Evolutionary conservation across 1,284 basidiomycete genomes (phyloP).

Genomic region (Ganoderma multipileum): DNA sequence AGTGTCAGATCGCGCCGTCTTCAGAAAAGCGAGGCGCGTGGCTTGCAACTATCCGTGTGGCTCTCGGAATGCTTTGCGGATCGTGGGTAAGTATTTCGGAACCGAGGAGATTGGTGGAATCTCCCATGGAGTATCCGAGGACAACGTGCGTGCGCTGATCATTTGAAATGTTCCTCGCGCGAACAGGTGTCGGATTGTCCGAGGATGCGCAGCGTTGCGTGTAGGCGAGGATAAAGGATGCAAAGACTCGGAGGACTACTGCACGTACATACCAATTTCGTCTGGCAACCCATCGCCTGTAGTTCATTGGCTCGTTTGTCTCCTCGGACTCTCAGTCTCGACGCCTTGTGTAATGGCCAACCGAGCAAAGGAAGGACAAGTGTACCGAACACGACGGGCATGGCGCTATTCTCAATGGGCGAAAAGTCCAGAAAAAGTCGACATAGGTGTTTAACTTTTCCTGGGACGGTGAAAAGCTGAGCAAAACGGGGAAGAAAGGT

Average conservation of each 20-base stretch:
- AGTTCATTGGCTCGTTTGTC: background rate
- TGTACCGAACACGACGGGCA: too few species aligned
- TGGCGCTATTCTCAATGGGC: too few species aligned
- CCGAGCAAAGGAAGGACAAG: background rate
- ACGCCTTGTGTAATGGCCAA: background rate
- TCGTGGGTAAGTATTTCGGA: background rate
- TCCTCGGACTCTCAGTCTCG: background rate
- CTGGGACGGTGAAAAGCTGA: too few species aligned
- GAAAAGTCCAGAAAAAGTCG: too few species aligned
- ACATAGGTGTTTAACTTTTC: too few species aligned
- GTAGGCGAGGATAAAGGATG: background rate
- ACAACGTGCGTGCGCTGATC: background rate
- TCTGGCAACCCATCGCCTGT: background rate
- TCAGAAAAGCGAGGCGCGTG: background rate
- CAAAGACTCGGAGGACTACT: background rate
- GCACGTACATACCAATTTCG: too few species aligned
- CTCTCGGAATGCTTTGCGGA: background rate
- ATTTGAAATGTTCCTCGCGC: background rate
- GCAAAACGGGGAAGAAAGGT: too few species aligned
- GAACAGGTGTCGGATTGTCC: background rate
- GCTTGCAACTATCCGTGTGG: background rate
- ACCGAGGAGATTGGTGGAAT: conserved; percentile 1
- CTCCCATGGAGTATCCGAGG: background rate
- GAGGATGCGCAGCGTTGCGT: background rate
- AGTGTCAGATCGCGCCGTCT: background rate